Evolutionary conservation across 805 yeast species (phyloP), one percentile per base, ranked within the genome.

Genomic region (Saitoella complicata): DNA sequence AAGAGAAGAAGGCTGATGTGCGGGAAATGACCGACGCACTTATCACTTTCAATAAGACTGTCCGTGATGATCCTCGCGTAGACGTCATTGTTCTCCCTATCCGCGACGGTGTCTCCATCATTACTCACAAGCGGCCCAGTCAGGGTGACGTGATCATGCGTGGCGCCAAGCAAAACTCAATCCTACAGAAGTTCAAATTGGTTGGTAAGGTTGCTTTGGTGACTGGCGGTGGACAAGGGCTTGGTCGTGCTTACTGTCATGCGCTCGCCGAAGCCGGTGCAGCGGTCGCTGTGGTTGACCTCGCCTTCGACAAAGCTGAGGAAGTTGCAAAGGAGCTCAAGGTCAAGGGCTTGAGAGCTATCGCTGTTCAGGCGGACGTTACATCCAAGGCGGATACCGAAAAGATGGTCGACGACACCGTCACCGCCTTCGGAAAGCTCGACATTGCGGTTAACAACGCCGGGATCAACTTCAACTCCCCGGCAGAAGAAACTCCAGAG

Each of bases 171-270:
- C 21, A 21, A 21, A 21, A 21, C 21, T 3, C 21, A 21, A 21
- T 21, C 21, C 21, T 21, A 4, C 21, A 21, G 4, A 21, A 21
- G 21, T 48, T 48, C 40, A 21, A 42, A 31, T 39, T 48, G 31
- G 31, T 11, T 37, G 79, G 79, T 45, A 71, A 73, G 64, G 69
- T 76, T 44, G 80, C 75, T 49, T 64, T 76, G 29, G 66, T 76
- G 47, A 76, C 82, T 41, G 82, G 82, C 40, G 82, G 80, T 39
- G 76, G 80, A 42, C 76, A 81, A 37, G 81, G 82, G 34, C 68
- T 76, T 51, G 78, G 79, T 29, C 65, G 72, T 42, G 71, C 73
- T 35, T 63, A 76, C 63, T 71, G 78, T 47, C 69, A 78, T 57
- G 78, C 78, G n/a, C 66, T 75, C 37, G 62, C 78, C 57, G 73